Evolutionary conservation across 805 yeast species (phyloP).

Genomic region (Wickerhamiella alocasiicola): DNA sequence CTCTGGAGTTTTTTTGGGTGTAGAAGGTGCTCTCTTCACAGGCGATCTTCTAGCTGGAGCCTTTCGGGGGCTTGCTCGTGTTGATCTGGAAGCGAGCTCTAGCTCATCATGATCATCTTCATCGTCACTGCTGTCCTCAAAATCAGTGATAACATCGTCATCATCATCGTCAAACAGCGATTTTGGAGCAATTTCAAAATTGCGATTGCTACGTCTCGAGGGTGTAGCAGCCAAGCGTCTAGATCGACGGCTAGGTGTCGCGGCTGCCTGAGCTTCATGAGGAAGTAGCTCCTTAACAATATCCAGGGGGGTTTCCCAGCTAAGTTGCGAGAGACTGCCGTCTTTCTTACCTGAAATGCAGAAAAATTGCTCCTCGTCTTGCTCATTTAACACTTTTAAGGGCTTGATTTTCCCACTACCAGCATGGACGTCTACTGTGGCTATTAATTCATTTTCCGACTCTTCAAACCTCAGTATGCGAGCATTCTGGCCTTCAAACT

Average conservation of each 20-base stretch:
- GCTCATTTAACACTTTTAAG: background rate
- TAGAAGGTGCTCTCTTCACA: background rate
- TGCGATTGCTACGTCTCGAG: background rate
- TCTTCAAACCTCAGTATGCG: background rate
- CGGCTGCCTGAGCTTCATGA: background rate
- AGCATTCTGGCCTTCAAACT: background rate
- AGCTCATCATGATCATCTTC: background rate
- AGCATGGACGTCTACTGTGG: background rate
- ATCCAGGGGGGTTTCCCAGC: background rate
- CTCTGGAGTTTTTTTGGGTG: background rate
- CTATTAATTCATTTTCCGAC: background rate
- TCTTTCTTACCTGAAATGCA: background rate
- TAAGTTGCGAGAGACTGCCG: background rate
- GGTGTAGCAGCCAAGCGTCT: background rate
- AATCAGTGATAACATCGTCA: background rate
- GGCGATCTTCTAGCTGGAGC: too few species aligned
- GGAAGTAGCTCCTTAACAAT: background rate
- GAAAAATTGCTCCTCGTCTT: background rate
- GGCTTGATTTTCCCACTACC: background rate
- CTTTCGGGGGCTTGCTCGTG: too few species aligned
- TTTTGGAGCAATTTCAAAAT: conserved; percentile 1
- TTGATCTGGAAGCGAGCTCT: background rate
- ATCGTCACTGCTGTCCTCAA: background rate
- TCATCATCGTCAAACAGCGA: background rate
- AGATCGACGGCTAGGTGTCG: background rate